A percentile compares a stretch with the other conserved stretches of the same genome.
Evolutionary conservation across 345 rosid species (phyloP).

Genomic region (Salix exigua): DNA sequence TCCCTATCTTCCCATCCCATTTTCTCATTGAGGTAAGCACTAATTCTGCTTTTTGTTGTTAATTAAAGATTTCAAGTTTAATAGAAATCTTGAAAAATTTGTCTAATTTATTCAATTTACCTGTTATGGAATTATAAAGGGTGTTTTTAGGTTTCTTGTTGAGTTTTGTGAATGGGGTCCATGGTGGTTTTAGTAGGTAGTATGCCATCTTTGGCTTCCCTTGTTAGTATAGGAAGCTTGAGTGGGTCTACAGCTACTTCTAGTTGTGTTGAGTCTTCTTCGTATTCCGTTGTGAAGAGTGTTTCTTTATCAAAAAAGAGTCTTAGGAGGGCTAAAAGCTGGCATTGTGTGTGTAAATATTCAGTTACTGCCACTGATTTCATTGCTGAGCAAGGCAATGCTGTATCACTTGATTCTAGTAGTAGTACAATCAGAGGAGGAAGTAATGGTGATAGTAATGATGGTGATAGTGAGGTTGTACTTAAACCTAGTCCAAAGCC

Average conservation of each 20-base stretch:
- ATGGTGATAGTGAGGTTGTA: slow-evolving; percentile 47
- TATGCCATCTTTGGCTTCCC: slow-evolving; percentile 75
- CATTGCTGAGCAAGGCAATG: slow-evolving; percentile 60
- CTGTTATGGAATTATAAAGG: neutral
- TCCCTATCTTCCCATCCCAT: neutral
- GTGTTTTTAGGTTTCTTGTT: slow-evolving; percentile 4
- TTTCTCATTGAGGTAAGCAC: neutral
- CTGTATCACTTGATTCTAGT: slow-evolving; percentile 44
- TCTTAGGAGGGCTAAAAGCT: slow-evolving; percentile 45
- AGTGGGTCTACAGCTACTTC: slow-evolving; percentile 18
- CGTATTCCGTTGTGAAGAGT: slow-evolving; percentile 50
- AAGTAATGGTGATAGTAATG: slow-evolving; percentile 23
- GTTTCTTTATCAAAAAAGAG: slow-evolving; percentile 50
- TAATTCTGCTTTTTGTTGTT: neutral
- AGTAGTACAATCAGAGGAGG: slow-evolving; percentile 38
- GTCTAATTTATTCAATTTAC: neutral
- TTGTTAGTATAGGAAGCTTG: slow-evolving; percentile 49
- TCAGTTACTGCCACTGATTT: slow-evolving; percentile 73
- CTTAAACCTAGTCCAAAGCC: slow-evolving; percentile 87
- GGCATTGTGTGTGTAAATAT: slow-evolving; percentile 64
- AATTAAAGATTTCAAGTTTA: neutral
- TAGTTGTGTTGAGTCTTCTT: slow-evolving; percentile 34
- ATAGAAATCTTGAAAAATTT: neutral
- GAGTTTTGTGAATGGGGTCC: slow-evolving; percentile 34
- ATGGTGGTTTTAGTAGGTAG: slow-evolving; percentile 72